phyloP scores from a whole-genome alignment of 768 basidiomycete genomes.

The Nidula microcarpa region DNA sequence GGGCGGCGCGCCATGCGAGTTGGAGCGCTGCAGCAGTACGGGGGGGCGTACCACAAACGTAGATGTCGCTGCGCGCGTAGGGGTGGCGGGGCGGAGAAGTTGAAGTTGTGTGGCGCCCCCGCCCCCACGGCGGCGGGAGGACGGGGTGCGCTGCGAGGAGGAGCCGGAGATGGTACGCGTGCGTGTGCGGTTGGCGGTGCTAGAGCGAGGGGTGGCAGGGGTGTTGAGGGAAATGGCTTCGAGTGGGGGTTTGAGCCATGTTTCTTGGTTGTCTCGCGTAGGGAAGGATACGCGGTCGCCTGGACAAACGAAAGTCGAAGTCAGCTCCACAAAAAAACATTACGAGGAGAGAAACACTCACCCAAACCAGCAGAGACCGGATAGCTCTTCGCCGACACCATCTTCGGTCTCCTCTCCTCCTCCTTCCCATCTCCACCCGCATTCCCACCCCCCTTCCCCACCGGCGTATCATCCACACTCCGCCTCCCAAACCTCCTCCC shows the following conservation, averaged over 20 bases:
- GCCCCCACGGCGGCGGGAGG: conserved; percentile 3
- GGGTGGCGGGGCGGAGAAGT: conserved; percentile 20
- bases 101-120: conserved; percentile 7
- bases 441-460: conserved; percentile 12
- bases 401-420: not conserved
- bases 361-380: not conserved
- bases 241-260: not conserved
- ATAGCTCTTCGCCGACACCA: not conserved
- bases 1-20: conserved; percentile 31
- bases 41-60: conserved; percentile 23
- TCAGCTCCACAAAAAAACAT: not conserved
- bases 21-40: conserved; percentile 40
- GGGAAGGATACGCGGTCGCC: not conserved
- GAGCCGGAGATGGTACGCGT: not conserved
- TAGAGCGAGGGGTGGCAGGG: not conserved
- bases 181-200: not conserved
- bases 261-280: not conserved
- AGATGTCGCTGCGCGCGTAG: conserved; percentile 7
- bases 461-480: conserved; percentile 5
- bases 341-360: not conserved
- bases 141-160: not conserved
- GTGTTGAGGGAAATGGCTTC: not conserved
- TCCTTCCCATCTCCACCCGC: too few species aligned
- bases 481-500: conserved; percentile 30
- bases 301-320: not conserved